Evolutionary conservation across 179 eudicot genomes (phyloP).

Genomic region (Vitellaria paradoxa): DNA sequence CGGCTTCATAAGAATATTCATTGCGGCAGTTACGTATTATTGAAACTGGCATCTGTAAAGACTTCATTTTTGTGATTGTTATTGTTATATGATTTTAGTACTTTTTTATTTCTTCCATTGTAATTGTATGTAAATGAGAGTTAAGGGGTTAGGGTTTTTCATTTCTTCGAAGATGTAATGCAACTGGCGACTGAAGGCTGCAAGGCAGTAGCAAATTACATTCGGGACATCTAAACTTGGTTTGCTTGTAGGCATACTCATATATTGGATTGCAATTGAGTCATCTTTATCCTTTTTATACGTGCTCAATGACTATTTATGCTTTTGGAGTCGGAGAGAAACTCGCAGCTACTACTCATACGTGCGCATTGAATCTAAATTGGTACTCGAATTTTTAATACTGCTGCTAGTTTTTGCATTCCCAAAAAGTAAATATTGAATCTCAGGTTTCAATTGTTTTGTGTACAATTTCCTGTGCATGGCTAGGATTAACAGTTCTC

Average conservation of each 20-base stretch:
- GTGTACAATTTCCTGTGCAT: too few species aligned
- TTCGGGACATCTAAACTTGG: constrained; percentile 34
- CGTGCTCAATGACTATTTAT: background rate
- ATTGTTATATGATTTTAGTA: too few species aligned
- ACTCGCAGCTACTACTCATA: too few species aligned
- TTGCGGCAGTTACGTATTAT: too few species aligned
- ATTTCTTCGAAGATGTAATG: constrained; percentile 83
- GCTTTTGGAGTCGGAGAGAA: background rate
- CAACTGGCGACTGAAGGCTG: constrained; percentile 93
- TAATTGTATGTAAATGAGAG: too few species aligned
- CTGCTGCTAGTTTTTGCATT: constrained; percentile 27
- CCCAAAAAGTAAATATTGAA: background rate
- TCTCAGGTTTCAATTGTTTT: background rate
- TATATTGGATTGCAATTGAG: background rate
- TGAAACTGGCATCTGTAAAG: too few species aligned
- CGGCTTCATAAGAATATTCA: too few species aligned
- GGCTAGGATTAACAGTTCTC: too few species aligned
- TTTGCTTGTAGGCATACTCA: background rate
- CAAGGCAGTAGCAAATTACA: constrained; percentile 84
- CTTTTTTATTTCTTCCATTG: too few species aligned
- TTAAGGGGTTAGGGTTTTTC: too few species aligned
- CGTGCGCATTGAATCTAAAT: too few species aligned
- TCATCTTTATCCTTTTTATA: background rate
- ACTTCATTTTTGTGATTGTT: too few species aligned
- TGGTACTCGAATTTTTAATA: background rate